phyloP scores from a whole-genome alignment of 345 rosid genomes.

The Arabis hirsuta region DNA sequence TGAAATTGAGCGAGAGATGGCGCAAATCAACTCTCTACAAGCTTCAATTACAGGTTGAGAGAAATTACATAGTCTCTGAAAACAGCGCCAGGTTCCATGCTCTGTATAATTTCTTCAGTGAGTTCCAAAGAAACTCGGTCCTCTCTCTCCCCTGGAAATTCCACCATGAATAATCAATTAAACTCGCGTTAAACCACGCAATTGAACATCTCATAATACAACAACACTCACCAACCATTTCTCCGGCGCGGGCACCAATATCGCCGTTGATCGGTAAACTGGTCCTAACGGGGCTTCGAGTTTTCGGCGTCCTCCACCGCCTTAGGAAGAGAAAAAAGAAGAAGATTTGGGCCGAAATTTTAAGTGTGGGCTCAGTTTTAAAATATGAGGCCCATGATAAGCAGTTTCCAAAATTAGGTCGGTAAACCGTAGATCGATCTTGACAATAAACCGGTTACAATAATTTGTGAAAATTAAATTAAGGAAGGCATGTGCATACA shows the following conservation, averaged over 20 bases:
- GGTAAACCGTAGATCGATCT: too few species aligned
- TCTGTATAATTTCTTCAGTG: conserved; percentile 77
- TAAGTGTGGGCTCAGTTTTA: neutral
- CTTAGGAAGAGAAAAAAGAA: neutral
- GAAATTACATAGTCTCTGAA: conserved; percentile 77
- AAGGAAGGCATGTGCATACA: neutral
- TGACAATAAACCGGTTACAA: too few species aligned
- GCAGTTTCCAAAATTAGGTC: neutral
- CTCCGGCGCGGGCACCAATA: conserved; percentile 5
- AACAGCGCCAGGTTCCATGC: conserved; percentile 94
- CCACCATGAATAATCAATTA: neutral
- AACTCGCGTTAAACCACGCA: neutral
- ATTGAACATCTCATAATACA: neutral
- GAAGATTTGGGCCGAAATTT: conserved; percentile 7
- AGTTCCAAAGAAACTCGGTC: conserved; percentile 79
- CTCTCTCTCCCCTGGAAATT: conserved; percentile 56
- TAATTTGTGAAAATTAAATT: neutral
- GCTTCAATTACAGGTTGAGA: neutral
- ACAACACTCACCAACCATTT: conserved; percentile 46
- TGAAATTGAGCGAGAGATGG: neutral
- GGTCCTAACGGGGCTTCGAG: neutral
- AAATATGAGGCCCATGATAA: conserved; percentile 5
- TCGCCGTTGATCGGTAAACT: conserved; percentile 29
- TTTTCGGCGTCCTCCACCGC: conserved; percentile 31
- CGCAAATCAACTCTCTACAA: neutral